phyloP scores from a whole-genome alignment of 2,329 filamentous ascomycete species.

The Talaromyces islandicus region DNA sequence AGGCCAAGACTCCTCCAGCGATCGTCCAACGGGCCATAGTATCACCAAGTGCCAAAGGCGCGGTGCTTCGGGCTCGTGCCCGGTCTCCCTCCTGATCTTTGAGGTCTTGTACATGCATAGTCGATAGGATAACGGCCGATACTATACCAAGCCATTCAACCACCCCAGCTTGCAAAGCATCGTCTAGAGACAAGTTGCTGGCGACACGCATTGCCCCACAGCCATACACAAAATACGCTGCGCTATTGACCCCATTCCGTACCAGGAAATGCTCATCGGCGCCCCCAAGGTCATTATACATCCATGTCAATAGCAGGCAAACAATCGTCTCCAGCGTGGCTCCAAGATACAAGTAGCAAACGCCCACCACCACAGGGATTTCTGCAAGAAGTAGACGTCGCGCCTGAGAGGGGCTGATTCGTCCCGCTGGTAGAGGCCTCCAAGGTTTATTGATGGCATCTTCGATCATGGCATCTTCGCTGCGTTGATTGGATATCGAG shows the following conservation, averaged over 20 bases:
- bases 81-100: conserved; percentile 30
- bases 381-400: conserved; percentile 18
- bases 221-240: background rate
- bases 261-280: conserved; percentile 16
- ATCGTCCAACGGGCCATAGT: conserved; percentile 16
- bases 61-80: conserved; percentile 18
- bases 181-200: background rate
- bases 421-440: conserved; percentile 24
- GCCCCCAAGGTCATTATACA: conserved; percentile 38
- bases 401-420: conserved; percentile 17
- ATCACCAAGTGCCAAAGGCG: conserved; percentile 25
- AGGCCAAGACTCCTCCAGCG: conserved; percentile 16
- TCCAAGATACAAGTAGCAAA: conserved; percentile 16
- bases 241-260: background rate
- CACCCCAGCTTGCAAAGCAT: background rate
- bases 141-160: conserved; percentile 25
- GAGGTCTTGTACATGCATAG: conserved; percentile 36
- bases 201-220: background rate
- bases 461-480: conserved; percentile 28
- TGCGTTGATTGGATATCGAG: conserved; percentile 36
- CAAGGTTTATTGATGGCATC: conserved; percentile 39
- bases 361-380: conserved; percentile 17
- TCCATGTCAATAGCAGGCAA: conserved; percentile 29
- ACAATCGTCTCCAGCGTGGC: conserved; percentile 21
- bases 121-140: conserved; percentile 26